phyloP scores from a whole-genome alignment of 805 yeast species.

The Sugiyamaella boreocaroliniensis region DNA sequence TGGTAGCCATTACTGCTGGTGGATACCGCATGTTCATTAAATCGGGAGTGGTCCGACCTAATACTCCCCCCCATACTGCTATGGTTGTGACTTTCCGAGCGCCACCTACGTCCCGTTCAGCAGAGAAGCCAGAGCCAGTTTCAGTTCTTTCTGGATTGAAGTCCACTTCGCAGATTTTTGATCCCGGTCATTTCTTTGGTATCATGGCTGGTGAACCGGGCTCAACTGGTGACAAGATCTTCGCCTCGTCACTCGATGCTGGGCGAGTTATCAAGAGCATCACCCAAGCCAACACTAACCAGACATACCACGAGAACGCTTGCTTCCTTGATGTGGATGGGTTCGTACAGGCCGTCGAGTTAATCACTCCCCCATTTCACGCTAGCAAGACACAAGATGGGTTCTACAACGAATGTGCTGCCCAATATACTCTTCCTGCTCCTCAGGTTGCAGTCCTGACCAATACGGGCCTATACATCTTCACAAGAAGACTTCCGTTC shows the following conservation, averaged over 20 bases:
- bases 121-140: slow-evolving; percentile 12
- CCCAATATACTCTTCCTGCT: slow-evolving; percentile 66
- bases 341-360: slow-evolving; percentile 64
- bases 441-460: slow-evolving; percentile 79
- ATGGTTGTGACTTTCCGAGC: slow-evolving; percentile 38
- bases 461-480: slow-evolving; percentile 66
- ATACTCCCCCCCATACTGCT: slow-evolving; percentile 30
- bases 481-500: slow-evolving; percentile 74
- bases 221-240: slow-evolving; percentile 40
- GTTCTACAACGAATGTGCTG: slow-evolving; percentile 77
- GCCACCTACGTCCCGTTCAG: slow-evolving; percentile 34
- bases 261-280: slow-evolving; percentile 62
- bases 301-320: slow-evolving; percentile 65
- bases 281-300: slow-evolving; percentile 20
- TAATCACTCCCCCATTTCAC: slow-evolving; percentile 60
- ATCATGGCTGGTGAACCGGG: slow-evolving; percentile 38
- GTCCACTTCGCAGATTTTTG: slow-evolving; percentile 52
- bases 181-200: slow-evolving; percentile 83
- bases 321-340: slow-evolving; percentile 60
- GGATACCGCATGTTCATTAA: slow-evolving; percentile 10
- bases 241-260: slow-evolving; percentile 76
- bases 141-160: slow-evolving; percentile 43
- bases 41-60: slow-evolving; percentile 3
- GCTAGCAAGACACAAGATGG: slow-evolving; percentile 75
- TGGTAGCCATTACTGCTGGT: slow-evolving; percentile 10